Conservation (phyloP, 1,284 basidiomycete genomes). For the Rugosomyces carneus region DNA sequence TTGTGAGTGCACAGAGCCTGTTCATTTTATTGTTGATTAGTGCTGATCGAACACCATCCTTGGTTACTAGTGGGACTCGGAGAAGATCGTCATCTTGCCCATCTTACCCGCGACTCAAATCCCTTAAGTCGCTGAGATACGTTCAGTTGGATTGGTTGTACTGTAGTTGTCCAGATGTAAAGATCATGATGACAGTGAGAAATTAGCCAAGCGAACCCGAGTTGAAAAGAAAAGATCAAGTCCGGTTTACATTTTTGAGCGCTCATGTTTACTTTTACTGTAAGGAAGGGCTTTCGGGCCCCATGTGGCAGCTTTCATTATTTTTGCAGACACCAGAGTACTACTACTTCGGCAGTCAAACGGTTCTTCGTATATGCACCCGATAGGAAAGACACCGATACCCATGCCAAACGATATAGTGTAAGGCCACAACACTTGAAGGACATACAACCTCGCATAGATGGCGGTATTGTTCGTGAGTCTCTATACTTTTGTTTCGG, state of each 20-base stretch:
- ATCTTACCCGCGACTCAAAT: slow-evolving; percentile 29
- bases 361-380: slow-evolving; percentile 17
- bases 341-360: neutral
- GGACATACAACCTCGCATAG: slow-evolving; percentile 21
- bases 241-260: neutral
- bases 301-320: neutral
- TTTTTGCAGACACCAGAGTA: neutral
- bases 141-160: neutral
- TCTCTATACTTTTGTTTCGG: neutral
- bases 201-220: no score
- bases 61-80: slow-evolving; percentile 30
- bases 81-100: slow-evolving; percentile 32
- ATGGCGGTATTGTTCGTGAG: slow-evolving; percentile 25
- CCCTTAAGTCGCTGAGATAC: slow-evolving; percentile 15
- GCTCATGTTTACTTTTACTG: neutral
- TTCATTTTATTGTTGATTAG: no score
- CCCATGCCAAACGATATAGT: slow-evolving; percentile 22
- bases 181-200: no score
- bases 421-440: slow-evolving; percentile 26
- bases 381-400: slow-evolving; percentile 14
- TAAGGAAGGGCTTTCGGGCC: neutral
- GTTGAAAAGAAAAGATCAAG: no score
- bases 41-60: neutral
- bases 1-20: slow-evolving; percentile 25
- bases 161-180: neutral